Evolutionary conservation across 306 rosid species (phyloP).

Genomic region (Lathyrus tuberosus): DNA sequence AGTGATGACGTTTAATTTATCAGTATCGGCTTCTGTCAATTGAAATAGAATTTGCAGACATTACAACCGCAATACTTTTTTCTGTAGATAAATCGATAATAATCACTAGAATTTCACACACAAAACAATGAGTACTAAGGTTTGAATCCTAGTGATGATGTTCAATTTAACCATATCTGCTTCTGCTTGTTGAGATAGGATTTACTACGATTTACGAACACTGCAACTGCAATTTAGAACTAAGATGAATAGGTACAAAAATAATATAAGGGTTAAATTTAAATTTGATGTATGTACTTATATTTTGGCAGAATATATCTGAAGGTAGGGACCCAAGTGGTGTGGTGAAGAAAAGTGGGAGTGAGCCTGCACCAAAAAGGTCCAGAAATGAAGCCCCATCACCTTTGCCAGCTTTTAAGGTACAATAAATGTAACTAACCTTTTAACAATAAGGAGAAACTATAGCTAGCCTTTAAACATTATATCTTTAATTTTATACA

Average conservation of each 20-base stretch:
- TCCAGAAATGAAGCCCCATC: constrained; percentile 81
- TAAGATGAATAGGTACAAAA: too few relatives aligned
- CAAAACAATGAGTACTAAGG: too few relatives aligned
- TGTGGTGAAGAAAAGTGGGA: constrained; percentile 76
- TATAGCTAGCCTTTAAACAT: constrained; percentile 25
- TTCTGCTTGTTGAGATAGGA: too few relatives aligned
- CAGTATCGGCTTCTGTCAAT: too few relatives aligned
- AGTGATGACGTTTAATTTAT: too few relatives aligned
- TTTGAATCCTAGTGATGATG: too few relatives aligned
- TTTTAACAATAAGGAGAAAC: constrained; percentile 36
- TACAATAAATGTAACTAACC: constrained; percentile 52
- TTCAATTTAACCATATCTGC: not conserved
- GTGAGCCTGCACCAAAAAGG: constrained; percentile 76
- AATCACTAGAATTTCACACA: too few relatives aligned
- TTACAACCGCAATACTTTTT: too few relatives aligned
- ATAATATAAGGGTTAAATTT: not conserved
- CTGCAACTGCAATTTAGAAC: too few relatives aligned
- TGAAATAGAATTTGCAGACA: too few relatives aligned
- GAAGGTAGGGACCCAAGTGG: constrained; percentile 72
- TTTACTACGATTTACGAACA: too few relatives aligned
- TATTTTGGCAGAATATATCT: constrained; percentile 70
- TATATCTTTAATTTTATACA: constrained; percentile 14
- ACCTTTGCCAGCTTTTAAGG: constrained; percentile 99
- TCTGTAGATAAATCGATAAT: too few relatives aligned
- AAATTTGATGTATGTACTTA: not conserved